Conservation (phyloP, 352 stramenopile genomes). For the Pythium plurisporium region DNA sequence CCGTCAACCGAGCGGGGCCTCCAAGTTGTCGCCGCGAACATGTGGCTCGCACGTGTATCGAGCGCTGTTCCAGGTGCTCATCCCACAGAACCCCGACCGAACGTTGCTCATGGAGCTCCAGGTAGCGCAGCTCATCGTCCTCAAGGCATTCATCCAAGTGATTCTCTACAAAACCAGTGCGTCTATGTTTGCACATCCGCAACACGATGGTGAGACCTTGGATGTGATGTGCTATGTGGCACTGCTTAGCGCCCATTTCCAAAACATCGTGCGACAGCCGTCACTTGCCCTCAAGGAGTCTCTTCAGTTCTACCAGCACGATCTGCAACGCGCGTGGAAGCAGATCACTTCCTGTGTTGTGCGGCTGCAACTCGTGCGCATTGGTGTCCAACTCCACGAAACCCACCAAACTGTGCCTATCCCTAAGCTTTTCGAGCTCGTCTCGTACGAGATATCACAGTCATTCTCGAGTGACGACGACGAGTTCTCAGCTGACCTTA, state of each 20-base stretch:
- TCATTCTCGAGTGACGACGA: conserved; percentile 12
- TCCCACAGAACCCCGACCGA: conserved; percentile 7
- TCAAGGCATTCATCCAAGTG: conserved; percentile 54
- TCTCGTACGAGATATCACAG: conserved; percentile 31
- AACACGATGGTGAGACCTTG: conserved; percentile 10
- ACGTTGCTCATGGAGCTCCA: conserved; percentile 22
- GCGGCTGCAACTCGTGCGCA: conserved; percentile 53
- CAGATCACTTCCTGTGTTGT: conserved; percentile 44
- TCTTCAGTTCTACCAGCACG: conserved; percentile 55
- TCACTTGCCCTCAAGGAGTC: conserved; percentile 48
- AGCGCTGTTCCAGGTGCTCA: conserved; percentile 47
- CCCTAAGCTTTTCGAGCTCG: conserved; percentile 36
- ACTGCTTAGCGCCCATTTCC: conserved; percentile 51
- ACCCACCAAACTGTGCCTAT: conserved; percentile 32
- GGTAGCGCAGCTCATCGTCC: conserved; percentile 54
- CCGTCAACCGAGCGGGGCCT: conserved; percentile 12
- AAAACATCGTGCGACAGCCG: conserved; percentile 30
- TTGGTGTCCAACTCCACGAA: conserved; percentile 42
- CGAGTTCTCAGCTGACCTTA: background rate
- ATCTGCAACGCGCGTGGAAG: conserved; percentile 39
- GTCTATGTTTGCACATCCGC: conserved; percentile 15
- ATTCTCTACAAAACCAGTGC: conserved; percentile 37
- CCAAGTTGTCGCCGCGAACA: conserved; percentile 23
- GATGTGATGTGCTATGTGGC: conserved; percentile 48
- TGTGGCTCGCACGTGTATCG: conserved; percentile 22